Conservation (phyloP, 345 rosid species). For the Eucalyptus cloeziana region DNA sequence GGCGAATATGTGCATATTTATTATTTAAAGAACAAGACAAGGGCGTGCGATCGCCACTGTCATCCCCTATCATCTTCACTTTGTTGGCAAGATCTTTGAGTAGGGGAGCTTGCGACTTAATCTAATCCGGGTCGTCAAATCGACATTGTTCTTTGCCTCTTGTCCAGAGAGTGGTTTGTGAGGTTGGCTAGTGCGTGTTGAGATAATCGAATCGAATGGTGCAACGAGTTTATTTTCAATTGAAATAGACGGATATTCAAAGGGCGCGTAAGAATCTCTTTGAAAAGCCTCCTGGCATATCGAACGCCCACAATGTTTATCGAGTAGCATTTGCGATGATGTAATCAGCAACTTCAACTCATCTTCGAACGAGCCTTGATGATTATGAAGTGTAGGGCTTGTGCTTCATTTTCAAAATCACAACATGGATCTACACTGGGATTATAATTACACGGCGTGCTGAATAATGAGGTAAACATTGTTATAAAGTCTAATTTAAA, state of each 20-base stretch:
- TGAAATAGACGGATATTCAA: neutral
- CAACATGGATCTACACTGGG: neutral
- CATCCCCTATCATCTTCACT: neutral
- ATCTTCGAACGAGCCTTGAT: neutral
- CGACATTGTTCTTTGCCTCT: no score
- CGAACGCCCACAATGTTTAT: neutral
- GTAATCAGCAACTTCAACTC: neutral
- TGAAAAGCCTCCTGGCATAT: neutral
- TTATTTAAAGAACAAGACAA: neutral
- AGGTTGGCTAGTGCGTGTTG: neutral
- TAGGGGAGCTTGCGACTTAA: neutral
- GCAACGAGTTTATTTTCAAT: neutral
- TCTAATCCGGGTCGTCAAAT: neutral
- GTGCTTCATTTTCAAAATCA: neutral
- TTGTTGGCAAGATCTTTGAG: neutral
- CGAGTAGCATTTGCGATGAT: neutral
- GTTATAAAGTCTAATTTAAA: neutral
- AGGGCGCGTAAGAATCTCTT: neutral
- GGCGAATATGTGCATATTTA: neutral
- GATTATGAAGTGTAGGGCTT: neutral
- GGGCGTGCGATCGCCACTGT: neutral
- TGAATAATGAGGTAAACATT: neutral
- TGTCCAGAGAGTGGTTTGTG: neutral
- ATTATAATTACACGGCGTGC: neutral
- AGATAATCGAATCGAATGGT: neutral